Conservation (phyloP, 768 basidiomycete genomes). For the Boletus insuetus region DNA sequence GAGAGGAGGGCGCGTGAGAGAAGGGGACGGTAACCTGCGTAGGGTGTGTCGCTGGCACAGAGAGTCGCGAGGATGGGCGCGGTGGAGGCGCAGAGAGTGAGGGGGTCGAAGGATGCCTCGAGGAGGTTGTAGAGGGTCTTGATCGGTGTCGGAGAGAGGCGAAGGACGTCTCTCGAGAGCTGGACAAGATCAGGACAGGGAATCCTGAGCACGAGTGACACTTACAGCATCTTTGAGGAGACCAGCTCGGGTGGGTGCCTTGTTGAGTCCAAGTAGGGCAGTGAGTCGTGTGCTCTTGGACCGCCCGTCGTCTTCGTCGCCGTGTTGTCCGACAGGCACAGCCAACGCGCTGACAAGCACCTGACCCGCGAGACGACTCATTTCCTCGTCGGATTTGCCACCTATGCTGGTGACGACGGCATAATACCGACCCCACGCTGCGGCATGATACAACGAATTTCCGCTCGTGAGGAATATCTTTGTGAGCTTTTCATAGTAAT, state of each 20-base stretch:
- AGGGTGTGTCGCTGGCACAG: conserved; percentile 42
- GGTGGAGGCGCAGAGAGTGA: conserved; percentile 75
- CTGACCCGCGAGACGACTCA: conserved; percentile 80
- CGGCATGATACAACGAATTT: conserved; percentile 93
- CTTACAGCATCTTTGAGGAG: conserved; percentile 85
- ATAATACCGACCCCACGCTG: conserved; percentile 90
- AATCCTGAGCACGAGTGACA: conserved; percentile 10
- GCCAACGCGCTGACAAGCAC: conserved; percentile 92
- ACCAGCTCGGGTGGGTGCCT: conserved; percentile 82
- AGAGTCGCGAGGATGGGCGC: conserved; percentile 74
- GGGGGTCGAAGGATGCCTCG: conserved; percentile 91
- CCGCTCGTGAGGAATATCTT: conserved; percentile 96
- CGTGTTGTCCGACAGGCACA: conserved; percentile 75
- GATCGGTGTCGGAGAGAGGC: conserved; percentile 69
- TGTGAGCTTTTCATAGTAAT: conserved; percentile 97
- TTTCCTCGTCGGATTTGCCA: conserved; percentile 74
- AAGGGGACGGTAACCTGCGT: conserved; percentile 82
- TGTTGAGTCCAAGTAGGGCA: conserved; percentile 78
- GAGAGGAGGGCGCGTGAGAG: conserved; percentile 90
- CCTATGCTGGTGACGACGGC: conserved; percentile 68
- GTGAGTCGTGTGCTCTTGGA: conserved; percentile 78
- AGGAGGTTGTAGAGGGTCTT: conserved; percentile 83
- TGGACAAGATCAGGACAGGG: conserved; percentile 28
- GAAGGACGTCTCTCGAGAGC: conserved; percentile 82
- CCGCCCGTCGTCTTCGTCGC: conserved; percentile 50